Conservation (phyloP, 257 asterid genomes). For the Leptodermis oblonga region DNA sequence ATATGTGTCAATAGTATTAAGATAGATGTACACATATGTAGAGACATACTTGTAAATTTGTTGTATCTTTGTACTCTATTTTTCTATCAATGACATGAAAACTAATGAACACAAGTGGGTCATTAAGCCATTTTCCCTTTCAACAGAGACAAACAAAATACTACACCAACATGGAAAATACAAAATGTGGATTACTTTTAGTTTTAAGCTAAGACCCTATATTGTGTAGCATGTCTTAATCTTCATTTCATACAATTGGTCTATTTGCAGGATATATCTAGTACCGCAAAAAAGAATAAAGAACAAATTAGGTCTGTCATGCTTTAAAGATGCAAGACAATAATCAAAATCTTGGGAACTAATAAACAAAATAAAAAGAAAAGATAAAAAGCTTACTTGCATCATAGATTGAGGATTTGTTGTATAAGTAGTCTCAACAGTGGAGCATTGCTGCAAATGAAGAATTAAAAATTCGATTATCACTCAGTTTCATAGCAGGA, state of each 20-base stretch:
- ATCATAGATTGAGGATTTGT: conserved; percentile 85
- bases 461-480: conserved; percentile 2
- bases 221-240: not conserved
- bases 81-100: no score
- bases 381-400: conserved; percentile 52
- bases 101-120: no score
- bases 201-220: no score
- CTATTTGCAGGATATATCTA: not conserved
- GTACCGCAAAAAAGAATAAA: not conserved
- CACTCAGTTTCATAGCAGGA: not conserved
- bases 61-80: no score
- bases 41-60: no score
- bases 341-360: not conserved
- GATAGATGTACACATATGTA: no score
- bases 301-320: no score
- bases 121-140: no score
- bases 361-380: conserved; percentile 4
- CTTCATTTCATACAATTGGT: not conserved
- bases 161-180: no score
- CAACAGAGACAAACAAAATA: no score
- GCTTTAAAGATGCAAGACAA: not conserved
- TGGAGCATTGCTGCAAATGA: conserved; percentile 68
- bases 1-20: no score
- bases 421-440: conserved; percentile 70
- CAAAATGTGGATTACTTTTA: no score